Conservation (phyloP, 805 yeast genomes). For the Spathaspora gorwiae region DNA sequence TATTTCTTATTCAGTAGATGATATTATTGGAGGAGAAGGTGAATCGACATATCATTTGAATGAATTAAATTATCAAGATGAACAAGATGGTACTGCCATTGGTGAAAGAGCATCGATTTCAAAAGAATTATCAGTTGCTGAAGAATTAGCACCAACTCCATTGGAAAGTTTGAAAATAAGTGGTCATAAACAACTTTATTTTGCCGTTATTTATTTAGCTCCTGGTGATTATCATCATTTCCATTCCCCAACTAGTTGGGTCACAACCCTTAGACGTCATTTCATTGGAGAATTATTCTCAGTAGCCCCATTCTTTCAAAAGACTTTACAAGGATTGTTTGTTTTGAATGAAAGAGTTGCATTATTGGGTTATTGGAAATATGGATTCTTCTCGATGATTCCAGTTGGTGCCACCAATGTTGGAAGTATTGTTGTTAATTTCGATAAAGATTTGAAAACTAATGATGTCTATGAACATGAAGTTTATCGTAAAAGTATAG, state of each 20-base stretch:
- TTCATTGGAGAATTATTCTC: slow-evolving; percentile 93
- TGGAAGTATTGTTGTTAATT: slow-evolving; percentile 87
- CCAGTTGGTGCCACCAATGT: slow-evolving; percentile 99
- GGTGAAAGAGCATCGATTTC: slow-evolving; percentile 27
- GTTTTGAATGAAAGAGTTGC: slow-evolving; percentile 95
- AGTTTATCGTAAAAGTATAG: slow-evolving; percentile 20
- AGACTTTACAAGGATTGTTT: slow-evolving; percentile 78
- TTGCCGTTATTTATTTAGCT: slow-evolving; percentile 89
- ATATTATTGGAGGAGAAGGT: slow-evolving; percentile 55
- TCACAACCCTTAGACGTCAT: slow-evolving; percentile 86
- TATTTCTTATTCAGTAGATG: slow-evolving; percentile 65
- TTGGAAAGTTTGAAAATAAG: slow-evolving; percentile 25
- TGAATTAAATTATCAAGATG: slow-evolving; percentile 48
- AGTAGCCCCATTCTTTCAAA: slow-evolving; percentile 95
- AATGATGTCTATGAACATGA: slow-evolving; percentile 64
- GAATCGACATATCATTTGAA: slow-evolving; percentile 38
- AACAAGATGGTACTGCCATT: slow-evolving; percentile 60
- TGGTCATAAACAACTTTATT: slow-evolving; percentile 53
- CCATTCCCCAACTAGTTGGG: slow-evolving; percentile 97
- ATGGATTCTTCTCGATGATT: slow-evolving; percentile 97
- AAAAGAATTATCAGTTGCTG: slow-evolving; percentile 36
- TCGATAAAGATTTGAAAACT: slow-evolving; percentile 85
- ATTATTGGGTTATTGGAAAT: slow-evolving; percentile 88
- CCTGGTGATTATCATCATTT: slow-evolving; percentile 98
- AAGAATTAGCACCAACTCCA: slow-evolving; percentile 35